Evolutionary conservation across 2,329 filamentous ascomycete genomes (phyloP).

Genomic region (Myriosclerotinia duriaeana): DNA sequence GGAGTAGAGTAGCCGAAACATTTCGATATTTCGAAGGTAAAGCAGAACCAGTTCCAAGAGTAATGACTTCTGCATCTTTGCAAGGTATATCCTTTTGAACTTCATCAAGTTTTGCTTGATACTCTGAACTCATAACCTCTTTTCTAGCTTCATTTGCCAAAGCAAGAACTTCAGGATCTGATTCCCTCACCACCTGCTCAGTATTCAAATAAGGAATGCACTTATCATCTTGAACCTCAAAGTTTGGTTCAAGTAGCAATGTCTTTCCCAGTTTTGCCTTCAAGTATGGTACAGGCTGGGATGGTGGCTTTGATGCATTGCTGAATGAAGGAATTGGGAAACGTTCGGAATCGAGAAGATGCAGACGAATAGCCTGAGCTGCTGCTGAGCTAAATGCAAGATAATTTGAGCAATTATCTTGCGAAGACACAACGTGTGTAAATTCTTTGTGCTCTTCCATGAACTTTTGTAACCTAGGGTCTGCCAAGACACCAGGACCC

Average conservation of each 20-base stretch:
- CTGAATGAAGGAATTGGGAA: slow-evolving; percentile 73
- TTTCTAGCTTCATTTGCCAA: slow-evolving; percentile 53
- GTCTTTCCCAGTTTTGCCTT: slow-evolving; percentile 33
- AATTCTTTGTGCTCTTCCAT: slow-evolving; percentile 60
- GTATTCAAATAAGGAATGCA: slow-evolving; percentile 52
- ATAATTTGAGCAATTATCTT: slow-evolving; percentile 73
- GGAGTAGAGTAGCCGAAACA: slow-evolving; percentile 82
- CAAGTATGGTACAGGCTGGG: slow-evolving; percentile 27
- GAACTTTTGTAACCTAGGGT: slow-evolving; percentile 66
- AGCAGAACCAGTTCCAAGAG: slow-evolving; percentile 88
- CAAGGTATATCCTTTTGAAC: slow-evolving; percentile 66
- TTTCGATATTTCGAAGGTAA: slow-evolving; percentile 92
- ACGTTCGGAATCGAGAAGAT: slow-evolving; percentile 68
- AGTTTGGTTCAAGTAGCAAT: slow-evolving; percentile 36
- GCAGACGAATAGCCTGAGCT: slow-evolving; percentile 65
- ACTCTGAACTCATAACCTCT: slow-evolving; percentile 45
- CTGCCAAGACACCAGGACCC: slow-evolving; percentile 62
- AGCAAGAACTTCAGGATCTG: slow-evolving; percentile 47
- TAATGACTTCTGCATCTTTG: slow-evolving; percentile 76
- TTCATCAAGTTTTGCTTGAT: slow-evolving; percentile 51
- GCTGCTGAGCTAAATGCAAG: slow-evolving; percentile 68
- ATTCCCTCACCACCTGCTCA: slow-evolving; percentile 44
- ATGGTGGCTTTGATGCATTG: slow-evolving; percentile 32
- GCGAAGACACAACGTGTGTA: slow-evolving; percentile 75
- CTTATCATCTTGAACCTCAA: slow-evolving; percentile 46